A percentile compares a stretch with the other conserved stretches of the same genome.
Evolutionary conservation across 2,329 filamentous ascomycete genomes (phyloP).

Genomic region (Talaromyces sp.): DNA sequence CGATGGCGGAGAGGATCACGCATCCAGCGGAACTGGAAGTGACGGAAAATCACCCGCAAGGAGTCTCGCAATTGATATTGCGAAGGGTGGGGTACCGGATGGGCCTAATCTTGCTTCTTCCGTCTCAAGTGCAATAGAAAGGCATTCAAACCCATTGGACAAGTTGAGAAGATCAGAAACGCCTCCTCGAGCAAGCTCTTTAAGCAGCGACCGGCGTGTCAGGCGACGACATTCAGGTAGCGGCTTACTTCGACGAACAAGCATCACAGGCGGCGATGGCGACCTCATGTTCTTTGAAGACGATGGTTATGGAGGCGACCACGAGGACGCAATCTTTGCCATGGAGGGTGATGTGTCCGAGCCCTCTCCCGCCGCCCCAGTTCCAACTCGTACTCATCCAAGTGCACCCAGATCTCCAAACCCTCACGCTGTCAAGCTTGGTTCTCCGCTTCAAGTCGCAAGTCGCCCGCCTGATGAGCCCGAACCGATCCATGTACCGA

Average conservation of each 20-base stretch:
- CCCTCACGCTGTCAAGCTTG: background rate
- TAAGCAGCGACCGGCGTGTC: constrained; percentile 30
- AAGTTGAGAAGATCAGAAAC: constrained; percentile 35
- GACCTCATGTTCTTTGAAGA: constrained; percentile 88
- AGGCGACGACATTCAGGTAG: constrained; percentile 81
- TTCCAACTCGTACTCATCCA: background rate
- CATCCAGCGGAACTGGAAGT: constrained; percentile 22
- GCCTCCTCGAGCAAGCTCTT: constrained; percentile 45
- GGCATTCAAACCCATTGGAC: constrained; percentile 32
- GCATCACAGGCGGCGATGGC: constrained; percentile 67
- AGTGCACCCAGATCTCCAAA: background rate
- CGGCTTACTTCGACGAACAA: constrained; percentile 74
- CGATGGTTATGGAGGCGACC: constrained; percentile 78
- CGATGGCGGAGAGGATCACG: constrained; percentile 36
- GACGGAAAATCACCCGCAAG: constrained; percentile 23
- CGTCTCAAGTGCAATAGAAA: constrained; percentile 38
- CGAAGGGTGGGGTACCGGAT: constrained; percentile 25
- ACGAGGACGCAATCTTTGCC: constrained; percentile 65
- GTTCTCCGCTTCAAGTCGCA: constrained; percentile 10
- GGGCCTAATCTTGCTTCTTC: constrained; percentile 34
- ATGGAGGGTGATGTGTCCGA: constrained; percentile 58
- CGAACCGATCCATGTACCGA: constrained; percentile 45
- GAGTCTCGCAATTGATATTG: constrained; percentile 30
- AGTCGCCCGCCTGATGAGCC: constrained; percentile 18
- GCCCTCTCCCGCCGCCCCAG: constrained; percentile 9